phyloP scores from a whole-genome alignment of 805 yeast species.

The Lachancea fermentati region DNA sequence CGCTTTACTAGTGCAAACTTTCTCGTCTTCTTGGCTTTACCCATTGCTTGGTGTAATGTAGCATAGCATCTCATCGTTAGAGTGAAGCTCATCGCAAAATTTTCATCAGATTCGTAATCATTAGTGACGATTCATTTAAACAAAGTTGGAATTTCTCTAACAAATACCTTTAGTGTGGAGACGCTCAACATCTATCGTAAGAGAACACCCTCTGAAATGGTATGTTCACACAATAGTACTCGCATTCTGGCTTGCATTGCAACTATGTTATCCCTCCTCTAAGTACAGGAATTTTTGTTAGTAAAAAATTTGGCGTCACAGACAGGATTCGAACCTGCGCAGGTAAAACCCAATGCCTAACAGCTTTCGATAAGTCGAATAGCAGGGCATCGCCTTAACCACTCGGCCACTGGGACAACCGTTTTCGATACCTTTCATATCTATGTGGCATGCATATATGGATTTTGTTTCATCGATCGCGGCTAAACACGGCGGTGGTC shows the following conservation, averaged over 20 bases:
- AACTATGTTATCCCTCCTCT: no score
- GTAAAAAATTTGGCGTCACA: slow-evolving; percentile 65
- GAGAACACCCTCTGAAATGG: no score
- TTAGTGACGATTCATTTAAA: no score
- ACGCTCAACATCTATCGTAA: no score
- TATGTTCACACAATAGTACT: no score
- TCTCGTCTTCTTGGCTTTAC: slow-evolving; percentile 94
- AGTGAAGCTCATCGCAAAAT: not conserved
- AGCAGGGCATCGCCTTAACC: slow-evolving; percentile 94
- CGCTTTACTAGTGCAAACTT: slow-evolving; percentile 93
- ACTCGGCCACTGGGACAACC: slow-evolving; percentile 77
- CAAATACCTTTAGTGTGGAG: no score
- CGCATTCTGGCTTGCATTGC: no score
- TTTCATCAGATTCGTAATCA: no score
- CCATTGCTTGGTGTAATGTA: slow-evolving; percentile 46
- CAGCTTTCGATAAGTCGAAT: slow-evolving; percentile 40
- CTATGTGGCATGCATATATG: no score
- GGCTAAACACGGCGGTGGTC: no score
- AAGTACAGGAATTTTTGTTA: not conserved
- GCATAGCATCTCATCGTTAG: slow-evolving; percentile 8
- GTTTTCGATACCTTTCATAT: not conserved
- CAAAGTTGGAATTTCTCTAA: no score
- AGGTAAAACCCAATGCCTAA: slow-evolving; percentile 84
- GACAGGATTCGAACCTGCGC: slow-evolving; percentile 99
- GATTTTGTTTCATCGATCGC: no score